phyloP scores from a whole-genome alignment of 2,329 filamentous ascomycete genomes.

The Conoideocrella luteorostrata region DNA sequence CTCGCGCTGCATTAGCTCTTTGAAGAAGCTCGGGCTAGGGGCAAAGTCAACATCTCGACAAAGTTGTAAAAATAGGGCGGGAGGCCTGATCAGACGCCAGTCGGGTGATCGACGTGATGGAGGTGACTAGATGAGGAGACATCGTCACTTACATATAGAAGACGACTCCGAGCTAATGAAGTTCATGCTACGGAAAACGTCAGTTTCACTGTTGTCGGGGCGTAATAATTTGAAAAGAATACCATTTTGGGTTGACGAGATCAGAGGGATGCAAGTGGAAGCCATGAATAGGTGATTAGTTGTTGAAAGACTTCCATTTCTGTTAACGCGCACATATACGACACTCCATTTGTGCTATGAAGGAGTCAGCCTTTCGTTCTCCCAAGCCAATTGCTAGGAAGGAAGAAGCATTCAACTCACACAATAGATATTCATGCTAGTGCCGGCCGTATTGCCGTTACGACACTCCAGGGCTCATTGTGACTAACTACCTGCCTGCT shows the following conservation, averaged over 20 bases:
- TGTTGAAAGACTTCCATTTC: constrained; percentile 5
- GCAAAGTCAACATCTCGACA: constrained; percentile 14
- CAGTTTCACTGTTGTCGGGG: constrained; percentile 7
- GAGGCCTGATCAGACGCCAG: too few relatives aligned
- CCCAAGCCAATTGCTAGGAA: constrained; percentile 8
- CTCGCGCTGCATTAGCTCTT: constrained; percentile 33
- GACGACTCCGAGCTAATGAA: constrained; percentile 66
- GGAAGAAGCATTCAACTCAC: constrained; percentile 9
- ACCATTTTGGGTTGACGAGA: constrained; percentile 59
- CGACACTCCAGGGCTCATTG: too few relatives aligned
- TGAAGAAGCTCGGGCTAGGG: constrained; percentile 30
- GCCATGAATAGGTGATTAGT: constrained; percentile 26
- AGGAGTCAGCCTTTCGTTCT: constrained; percentile 4
- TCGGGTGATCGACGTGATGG: neutral
- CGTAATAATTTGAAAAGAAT: neutral
- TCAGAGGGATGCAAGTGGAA: constrained; percentile 63
- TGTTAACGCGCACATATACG: constrained; percentile 25
- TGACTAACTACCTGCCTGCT: too few relatives aligned
- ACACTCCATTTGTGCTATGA: constrained; percentile 25
- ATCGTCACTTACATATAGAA: constrained; percentile 41
- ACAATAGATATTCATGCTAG: too few relatives aligned
- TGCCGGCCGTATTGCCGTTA: too few relatives aligned
- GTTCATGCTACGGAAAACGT: constrained; percentile 44
- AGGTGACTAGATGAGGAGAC: constrained; percentile 25
- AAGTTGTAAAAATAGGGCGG: constrained; percentile 7